Percentiles rank a stretch among this genome's conserved stretches.
phyloP scores from a whole-genome alignment of 2,329 filamentous ascomycete species.

The Fusarium sp. region DNA sequence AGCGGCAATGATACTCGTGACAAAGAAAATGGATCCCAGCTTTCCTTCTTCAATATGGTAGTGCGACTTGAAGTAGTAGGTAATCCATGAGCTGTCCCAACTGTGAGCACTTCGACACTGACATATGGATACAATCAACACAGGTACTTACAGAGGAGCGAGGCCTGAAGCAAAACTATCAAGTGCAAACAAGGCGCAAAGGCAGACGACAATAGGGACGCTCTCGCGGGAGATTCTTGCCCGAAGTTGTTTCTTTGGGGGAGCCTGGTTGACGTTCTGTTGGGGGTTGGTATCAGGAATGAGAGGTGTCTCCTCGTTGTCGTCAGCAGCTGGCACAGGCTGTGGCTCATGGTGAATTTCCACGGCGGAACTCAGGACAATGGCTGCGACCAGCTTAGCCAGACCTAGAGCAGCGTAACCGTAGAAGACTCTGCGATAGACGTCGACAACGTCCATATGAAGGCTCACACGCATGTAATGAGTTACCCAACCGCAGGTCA shows the following conservation, averaged over 20 bases:
- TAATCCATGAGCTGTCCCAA: slow-evolving; percentile 66
- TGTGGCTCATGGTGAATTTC: slow-evolving; percentile 51
- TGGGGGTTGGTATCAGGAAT: slow-evolving; percentile 9
- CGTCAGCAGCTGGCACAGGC: background rate
- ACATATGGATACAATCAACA: slow-evolving; percentile 30
- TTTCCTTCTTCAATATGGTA: slow-evolving; percentile 62
- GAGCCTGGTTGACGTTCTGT: background rate
- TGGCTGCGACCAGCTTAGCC: slow-evolving; percentile 66
- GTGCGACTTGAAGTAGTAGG: slow-evolving; percentile 65
- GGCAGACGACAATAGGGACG: slow-evolving; percentile 65
- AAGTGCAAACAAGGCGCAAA: slow-evolving; percentile 76
- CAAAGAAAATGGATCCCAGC: slow-evolving; percentile 68
- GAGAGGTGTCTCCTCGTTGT: slow-evolving; percentile 45
- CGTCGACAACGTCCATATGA: slow-evolving; percentile 58
- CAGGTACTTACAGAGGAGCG: slow-evolving; percentile 66
- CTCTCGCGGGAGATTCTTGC: slow-evolving; percentile 70
- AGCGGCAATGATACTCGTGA: slow-evolving; percentile 64
- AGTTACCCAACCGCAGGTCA: slow-evolving; percentile 70
- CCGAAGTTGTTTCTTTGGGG: slow-evolving; percentile 52
- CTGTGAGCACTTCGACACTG: rapidly evolving
- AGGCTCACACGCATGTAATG: slow-evolving; percentile 58
- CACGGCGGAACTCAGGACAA: slow-evolving; percentile 61
- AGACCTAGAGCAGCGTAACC: slow-evolving; percentile 58
- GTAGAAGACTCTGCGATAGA: slow-evolving; percentile 68
- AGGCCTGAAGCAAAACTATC: slow-evolving; percentile 80